These are phyloP conservation scores for Alternaria sp. DNA, from an alignment of 2,329 filamentous ascomycete species.

Conservation along the genomic window DNA sequence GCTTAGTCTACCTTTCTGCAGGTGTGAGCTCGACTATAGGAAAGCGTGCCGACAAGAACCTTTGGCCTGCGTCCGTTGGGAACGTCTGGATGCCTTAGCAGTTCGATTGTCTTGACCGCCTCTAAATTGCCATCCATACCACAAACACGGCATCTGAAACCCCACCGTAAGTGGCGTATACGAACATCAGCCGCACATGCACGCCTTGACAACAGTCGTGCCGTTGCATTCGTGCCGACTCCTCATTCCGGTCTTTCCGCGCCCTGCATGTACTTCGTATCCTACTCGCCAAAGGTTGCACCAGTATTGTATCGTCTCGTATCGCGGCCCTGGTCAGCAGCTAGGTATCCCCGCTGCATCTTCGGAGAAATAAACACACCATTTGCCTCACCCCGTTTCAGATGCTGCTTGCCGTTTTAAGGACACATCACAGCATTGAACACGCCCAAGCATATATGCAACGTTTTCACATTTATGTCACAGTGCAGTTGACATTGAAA, in stretches of 20 bases:
- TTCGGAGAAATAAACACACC: constrained; percentile 1
- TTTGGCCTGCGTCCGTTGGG: constrained; percentile 2
- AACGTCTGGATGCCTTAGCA: constrained; percentile 1
- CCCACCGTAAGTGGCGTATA: constrained; percentile 6
- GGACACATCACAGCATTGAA: background rate
- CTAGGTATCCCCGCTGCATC: constrained; percentile 1
- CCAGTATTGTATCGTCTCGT: background rate
- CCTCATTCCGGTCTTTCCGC: constrained; percentile 4
- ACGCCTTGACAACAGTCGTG: constrained; percentile 8
- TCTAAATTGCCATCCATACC: background rate
- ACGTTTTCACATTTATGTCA: background rate
- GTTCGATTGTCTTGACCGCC: background rate
- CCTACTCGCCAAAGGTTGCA: constrained; percentile 1
- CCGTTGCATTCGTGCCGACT: background rate
- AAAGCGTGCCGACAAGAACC: constrained; percentile 12
- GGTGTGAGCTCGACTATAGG: constrained; percentile 5
- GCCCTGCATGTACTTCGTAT: constrained; percentile 12
- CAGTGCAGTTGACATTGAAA: background rate
- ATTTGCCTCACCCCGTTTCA: background rate
- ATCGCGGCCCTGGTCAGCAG: background rate
- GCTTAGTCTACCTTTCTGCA: constrained; percentile 6
- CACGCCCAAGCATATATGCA: background rate
- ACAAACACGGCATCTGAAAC: background rate
- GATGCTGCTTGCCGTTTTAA: background rate
- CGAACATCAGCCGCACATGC: constrained; percentile 17